Conservation (phyloP, 139 green algal species). For the Volvox africanus region DNA sequence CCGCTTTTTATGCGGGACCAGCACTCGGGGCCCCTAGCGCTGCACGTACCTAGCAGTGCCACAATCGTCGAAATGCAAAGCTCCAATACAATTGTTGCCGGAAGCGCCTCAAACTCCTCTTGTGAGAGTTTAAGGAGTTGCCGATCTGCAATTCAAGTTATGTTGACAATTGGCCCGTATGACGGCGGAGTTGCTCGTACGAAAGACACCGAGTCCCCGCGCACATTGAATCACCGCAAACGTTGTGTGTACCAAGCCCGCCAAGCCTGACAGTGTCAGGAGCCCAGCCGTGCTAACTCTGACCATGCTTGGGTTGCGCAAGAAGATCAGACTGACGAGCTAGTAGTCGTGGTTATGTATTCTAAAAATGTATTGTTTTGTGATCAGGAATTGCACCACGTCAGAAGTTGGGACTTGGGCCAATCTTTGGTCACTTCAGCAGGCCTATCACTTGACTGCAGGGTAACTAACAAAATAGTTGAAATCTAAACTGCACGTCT, state of each 20-base stretch:
- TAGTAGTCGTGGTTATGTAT: too few species aligned
- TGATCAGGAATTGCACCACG: too few species aligned
- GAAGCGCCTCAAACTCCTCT: conserved; percentile 54
- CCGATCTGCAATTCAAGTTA: conserved; percentile 21
- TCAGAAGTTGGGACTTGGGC: too few species aligned
- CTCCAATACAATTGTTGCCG: conserved; percentile 23
- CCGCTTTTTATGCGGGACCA: neutral
- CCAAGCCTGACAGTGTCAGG: conserved; percentile 22
- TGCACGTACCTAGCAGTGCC: neutral
- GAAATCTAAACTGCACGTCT: too few species aligned
- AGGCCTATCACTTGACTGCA: too few species aligned
- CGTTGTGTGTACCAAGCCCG: conserved; percentile 40
- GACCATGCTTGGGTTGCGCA: neutral
- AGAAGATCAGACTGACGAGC: too few species aligned
- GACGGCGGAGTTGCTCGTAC: neutral
- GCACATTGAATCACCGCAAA: conserved; percentile 49
- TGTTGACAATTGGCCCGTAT: neutral
- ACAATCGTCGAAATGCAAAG: neutral
- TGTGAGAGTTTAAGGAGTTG: conserved; percentile 49
- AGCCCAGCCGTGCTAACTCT: conserved; percentile 25
- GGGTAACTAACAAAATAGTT: neutral
- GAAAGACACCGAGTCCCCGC: neutral
- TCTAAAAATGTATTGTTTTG: too few species aligned
- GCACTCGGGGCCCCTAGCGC: neutral
- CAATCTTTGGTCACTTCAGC: too few species aligned